Percentiles rank a stretch among this genome's conserved stretches.
Evolutionary conservation across 2,329 filamentous ascomycete species (phyloP).

Genomic region (Trichoderma arundinaceum): DNA sequence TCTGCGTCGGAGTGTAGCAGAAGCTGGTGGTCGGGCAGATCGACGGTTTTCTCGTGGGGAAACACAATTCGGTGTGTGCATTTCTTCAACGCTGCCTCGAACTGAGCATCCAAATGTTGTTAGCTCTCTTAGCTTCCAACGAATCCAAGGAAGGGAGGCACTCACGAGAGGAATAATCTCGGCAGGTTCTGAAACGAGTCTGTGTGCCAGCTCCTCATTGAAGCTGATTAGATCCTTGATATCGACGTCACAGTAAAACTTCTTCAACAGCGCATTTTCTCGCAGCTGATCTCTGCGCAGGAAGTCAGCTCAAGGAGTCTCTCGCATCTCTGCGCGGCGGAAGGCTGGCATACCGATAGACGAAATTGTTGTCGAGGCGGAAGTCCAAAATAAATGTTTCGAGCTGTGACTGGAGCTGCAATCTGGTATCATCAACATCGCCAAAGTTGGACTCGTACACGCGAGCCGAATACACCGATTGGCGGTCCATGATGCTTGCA

Average conservation of each 20-base stretch:
- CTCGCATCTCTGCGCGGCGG: neutral
- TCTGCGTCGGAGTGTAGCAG: conserved; percentile 91
- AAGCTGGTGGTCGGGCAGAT: conserved; percentile 89
- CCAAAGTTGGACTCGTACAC: conserved; percentile 74
- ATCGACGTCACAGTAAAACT: conserved; percentile 95
- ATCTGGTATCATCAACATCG: conserved; percentile 70
- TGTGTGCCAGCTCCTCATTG: conserved; percentile 92
- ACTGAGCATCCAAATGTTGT: conserved; percentile 57
- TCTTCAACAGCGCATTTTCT: conserved; percentile 92
- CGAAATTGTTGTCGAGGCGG: conserved; percentile 89
- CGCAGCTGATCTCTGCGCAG: conserved; percentile 81
- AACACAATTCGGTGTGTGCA: conserved; percentile 95
- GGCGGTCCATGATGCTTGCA: conserved; percentile 72
- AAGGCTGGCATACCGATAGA: conserved; percentile 74
- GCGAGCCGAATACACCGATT: conserved; percentile 84
- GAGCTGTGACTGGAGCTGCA: conserved; percentile 77
- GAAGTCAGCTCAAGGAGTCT: conserved; percentile 29
- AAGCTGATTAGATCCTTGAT: conserved; percentile 95
- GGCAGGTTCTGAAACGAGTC: conserved; percentile 84
- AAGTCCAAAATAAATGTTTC: conserved; percentile 94
- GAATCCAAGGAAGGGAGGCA: neutral
- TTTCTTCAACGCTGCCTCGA: conserved; percentile 85
- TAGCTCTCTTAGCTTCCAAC: neutral
- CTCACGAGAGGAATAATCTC: conserved; percentile 89
- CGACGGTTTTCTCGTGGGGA: conserved; percentile 69